Percentiles rank a stretch among this genome's conserved stretches.
Evolutionary conservation across 2,329 filamentous ascomycete genomes (phyloP).

Genomic region (Phyllosticta ampelicida): DNA sequence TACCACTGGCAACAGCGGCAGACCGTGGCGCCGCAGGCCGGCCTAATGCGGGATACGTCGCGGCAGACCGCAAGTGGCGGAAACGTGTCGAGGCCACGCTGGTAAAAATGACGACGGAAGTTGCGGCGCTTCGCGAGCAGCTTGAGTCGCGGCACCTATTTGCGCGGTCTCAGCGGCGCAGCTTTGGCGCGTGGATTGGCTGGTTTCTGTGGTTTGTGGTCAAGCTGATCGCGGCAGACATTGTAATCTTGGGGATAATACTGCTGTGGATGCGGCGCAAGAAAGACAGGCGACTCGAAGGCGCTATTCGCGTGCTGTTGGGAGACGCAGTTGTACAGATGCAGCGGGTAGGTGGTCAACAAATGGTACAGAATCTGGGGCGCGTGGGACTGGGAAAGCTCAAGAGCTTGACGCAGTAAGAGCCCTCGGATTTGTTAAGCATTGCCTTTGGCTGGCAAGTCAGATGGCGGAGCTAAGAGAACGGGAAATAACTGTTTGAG

Average conservation of each 20-base stretch:
- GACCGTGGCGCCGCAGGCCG: background rate
- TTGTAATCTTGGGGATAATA: conserved; percentile 53
- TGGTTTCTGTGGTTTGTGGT: conserved; percentile 59
- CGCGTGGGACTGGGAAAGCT: conserved; percentile 19
- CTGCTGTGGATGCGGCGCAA: conserved; percentile 62
- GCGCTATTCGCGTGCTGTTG: conserved; percentile 57
- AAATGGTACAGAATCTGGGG: conserved; percentile 13
- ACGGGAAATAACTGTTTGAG: background rate
- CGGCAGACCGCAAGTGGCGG: conserved; percentile 54
- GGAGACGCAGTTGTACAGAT: conserved; percentile 34
- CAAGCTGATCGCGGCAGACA: conserved; percentile 66
- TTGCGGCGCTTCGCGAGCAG: conserved; percentile 85
- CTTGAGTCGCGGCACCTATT: conserved; percentile 68
- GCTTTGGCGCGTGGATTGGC: conserved; percentile 56
- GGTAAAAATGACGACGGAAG: conserved; percentile 81
- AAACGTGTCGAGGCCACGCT: conserved; percentile 74
- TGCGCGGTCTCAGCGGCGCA: conserved; percentile 51
- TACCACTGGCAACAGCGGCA: background rate
- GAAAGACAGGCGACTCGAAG: conserved; percentile 62
- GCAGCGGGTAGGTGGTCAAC: conserved; percentile 21
- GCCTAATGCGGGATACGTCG: background rate
- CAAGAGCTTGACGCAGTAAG: conserved; percentile 7
- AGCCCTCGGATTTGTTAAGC: background rate
- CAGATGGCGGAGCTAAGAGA: background rate
- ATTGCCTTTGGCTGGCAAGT: background rate